A percentile compares a stretch with the other conserved stretches of the same genome.
phyloP scores from a whole-genome alignment of 176 grass and related monocot genomes.

The Oryza nivara region DNA sequence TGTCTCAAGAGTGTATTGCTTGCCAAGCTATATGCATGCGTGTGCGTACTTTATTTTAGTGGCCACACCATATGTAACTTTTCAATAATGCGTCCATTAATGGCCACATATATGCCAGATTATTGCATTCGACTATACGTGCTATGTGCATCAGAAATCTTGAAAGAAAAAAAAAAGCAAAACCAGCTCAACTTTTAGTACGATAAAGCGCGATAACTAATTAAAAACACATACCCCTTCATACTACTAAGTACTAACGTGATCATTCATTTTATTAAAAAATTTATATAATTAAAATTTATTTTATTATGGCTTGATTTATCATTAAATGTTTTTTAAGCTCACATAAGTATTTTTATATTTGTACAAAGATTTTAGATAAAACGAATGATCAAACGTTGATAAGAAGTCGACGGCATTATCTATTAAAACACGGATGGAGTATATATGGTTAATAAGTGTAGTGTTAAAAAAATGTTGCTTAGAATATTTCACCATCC shows the following conservation, averaged over 20 bases:
- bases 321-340: too few relatives aligned
- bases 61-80: neutral
- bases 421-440: too few relatives aligned
- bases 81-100: neutral
- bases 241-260: too few relatives aligned
- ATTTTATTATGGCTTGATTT: too few relatives aligned
- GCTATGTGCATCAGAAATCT: neutral
- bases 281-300: too few relatives aligned
- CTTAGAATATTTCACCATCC: neutral
- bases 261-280: too few relatives aligned
- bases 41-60: neutral
- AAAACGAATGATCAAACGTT: too few relatives aligned
- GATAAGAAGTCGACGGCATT: too few relatives aligned
- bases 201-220: neutral
- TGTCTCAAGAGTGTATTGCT: neutral
- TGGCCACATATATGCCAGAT: neutral
- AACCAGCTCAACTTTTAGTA: neutral
- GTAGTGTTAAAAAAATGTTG: neutral
- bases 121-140: neutral
- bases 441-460: too few relatives aligned
- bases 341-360: too few relatives aligned
- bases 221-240: neutral
- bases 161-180: neutral
- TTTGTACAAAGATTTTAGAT: too few relatives aligned
- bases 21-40: neutral